Evolutionary conservation across 2,329 filamentous ascomycete genomes (phyloP), one percentile per base, ranked within the genome.

Genomic region (Colletotrichum sojae): DNA sequence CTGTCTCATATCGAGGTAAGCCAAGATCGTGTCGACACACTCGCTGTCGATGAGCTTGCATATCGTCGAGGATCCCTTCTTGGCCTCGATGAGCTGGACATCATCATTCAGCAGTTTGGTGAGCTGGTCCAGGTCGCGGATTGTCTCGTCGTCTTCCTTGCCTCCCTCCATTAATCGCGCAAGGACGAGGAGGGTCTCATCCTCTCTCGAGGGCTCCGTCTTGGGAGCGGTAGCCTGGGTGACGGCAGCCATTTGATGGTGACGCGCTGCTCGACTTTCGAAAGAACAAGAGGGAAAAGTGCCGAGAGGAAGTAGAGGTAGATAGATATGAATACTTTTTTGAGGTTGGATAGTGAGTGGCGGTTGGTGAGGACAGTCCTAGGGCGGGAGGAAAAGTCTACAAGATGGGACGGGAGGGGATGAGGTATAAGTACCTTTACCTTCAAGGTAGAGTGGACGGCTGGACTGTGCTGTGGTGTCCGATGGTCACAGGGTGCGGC

Each of bases 81-180:
- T 80, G n/a, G 77, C 77, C 60, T 70, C 62, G 39, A 55, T 64
- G 12, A 76, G 75, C 53, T 83, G 80, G 62, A 82, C 79, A 70
- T 91, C 89, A 45, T 89, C 83, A 74, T 83, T 85, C 64, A 91
- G 82, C 46, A 91, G 81, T 77, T 86, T 88, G 52, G 89, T 90
- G 62, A 91, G 84, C 63, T 81, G 79, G 72, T 88, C 86, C 53
- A 91, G 82, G 69, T 89, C 86, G 69, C 80, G 80, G 74, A 88
- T 90, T 13, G 89, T 92, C 73, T 93, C 90, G 65, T 90, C 89
- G 76, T 93, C 93, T 74, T 97, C 94, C 75, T 95, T 90, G 61
- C 94, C 94, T 52, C 94, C 94, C 78, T 97, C 94, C 91, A 98
- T 97, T 74, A 98, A 84, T 75, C 93, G 92, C 25, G 95, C 95